Evolutionary conservation across 257 asterid genomes (phyloP).

Genomic region (Capsicum baccatum): DNA sequence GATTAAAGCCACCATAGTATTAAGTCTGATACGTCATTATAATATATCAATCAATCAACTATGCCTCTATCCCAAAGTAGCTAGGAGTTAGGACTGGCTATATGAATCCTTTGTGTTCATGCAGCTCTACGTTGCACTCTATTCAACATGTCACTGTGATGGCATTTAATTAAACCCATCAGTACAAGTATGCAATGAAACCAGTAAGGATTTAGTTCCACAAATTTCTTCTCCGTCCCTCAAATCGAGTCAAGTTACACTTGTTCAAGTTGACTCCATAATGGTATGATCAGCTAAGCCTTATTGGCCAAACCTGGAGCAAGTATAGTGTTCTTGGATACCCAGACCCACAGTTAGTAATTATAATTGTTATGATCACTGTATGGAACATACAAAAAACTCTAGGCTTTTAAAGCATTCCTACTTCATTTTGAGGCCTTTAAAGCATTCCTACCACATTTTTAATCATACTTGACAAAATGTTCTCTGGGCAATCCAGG

Average conservation of each 20-base stretch:
- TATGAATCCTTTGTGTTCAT: not conserved
- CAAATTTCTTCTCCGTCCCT: not conserved
- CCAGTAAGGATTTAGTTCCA: slow-evolving; percentile 5
- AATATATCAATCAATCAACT: not conserved
- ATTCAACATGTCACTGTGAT: not conserved
- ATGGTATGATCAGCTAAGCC: not conserved
- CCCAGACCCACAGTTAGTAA: not conserved
- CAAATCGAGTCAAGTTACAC: not conserved
- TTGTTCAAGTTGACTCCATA: not conserved
- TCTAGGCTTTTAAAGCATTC: not conserved
- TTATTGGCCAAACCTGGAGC: not conserved
- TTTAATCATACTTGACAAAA: not conserved
- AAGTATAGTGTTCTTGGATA: not conserved
- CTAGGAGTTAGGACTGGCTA: not conserved
- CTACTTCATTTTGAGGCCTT: not conserved
- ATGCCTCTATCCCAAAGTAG: not conserved
- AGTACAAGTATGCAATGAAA: slow-evolving; percentile 6
- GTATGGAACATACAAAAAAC: not conserved
- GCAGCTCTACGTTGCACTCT: not conserved
- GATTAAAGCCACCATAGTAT: not conserved
- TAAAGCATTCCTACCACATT: not conserved
- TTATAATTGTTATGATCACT: not conserved
- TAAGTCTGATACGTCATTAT: not conserved
- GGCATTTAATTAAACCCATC: slow-evolving; percentile 1
- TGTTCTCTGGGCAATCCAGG: slow-evolving; percentile 35